These are phyloP conservation scores for Huntiella savannae DNA, from an alignment of 2,329 filamentous ascomycete species.

Conservation along the genomic window DNA sequence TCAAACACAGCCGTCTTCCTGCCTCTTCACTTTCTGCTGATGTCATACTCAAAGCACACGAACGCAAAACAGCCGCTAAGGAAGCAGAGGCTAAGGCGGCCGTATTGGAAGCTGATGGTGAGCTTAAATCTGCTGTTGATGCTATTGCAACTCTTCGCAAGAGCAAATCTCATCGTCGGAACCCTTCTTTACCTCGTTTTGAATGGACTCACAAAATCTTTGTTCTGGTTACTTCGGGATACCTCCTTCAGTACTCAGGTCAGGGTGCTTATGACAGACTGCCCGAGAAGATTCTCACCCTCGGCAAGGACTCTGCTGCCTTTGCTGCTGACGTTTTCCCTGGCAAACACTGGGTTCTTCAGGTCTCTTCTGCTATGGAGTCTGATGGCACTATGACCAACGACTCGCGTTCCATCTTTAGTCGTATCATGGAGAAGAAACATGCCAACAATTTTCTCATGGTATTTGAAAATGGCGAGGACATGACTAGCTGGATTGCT, in stretches of 20 bases:
- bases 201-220: conserved; percentile 58
- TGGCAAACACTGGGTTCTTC: conserved; percentile 62
- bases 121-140: neutral
- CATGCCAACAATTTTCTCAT: conserved; percentile 47
- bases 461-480: conserved; percentile 51
- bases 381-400: neutral
- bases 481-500: conserved; percentile 60
- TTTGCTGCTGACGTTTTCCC: conserved; percentile 67
- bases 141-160: conserved; percentile 9
- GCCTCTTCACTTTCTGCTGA: conserved; percentile 52
- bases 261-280: conserved; percentile 51
- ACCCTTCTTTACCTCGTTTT: conserved; percentile 25
- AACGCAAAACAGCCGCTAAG: conserved; percentile 15
- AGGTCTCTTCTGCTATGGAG: conserved; percentile 36
- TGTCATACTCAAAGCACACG: conserved; percentile 29
- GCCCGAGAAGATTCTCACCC: conserved; percentile 54
- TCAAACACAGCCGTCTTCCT: conserved; percentile 53
- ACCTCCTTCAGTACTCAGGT: conserved; percentile 54
- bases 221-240: conserved; percentile 50
- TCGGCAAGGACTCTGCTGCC: conserved; percentile 57
- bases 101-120: neutral
- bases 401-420: conserved; percentile 36
- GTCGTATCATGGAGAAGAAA: conserved; percentile 34
- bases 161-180: conserved; percentile 30
- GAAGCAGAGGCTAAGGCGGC: neutral